Conservation (phyloP, 2,329 filamentous ascomycete species). For the Zelopaecilomyces penicillatus region DNA sequence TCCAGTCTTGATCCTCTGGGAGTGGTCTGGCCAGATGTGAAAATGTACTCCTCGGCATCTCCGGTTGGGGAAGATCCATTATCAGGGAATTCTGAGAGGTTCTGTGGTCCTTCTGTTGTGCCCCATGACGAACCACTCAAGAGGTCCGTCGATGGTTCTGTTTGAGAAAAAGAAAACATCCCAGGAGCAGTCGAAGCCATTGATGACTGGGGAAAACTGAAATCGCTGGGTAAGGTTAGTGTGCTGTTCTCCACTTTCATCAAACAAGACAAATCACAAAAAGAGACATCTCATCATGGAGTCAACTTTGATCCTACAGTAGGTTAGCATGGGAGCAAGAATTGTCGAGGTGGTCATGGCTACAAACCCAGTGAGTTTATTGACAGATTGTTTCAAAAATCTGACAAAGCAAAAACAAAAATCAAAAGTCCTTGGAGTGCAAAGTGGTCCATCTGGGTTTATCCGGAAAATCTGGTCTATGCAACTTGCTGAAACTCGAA, state of each 20-base stretch:
- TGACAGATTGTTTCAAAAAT: too few species aligned
- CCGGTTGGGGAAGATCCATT: constrained; percentile 40
- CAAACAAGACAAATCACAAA: constrained; percentile 23
- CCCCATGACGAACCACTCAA: constrained; percentile 48
- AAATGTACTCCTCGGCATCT: constrained; percentile 48
- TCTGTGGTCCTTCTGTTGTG: constrained; percentile 51
- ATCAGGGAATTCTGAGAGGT: constrained; percentile 46
- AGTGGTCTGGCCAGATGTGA: constrained; percentile 46
- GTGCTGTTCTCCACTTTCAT: constrained; percentile 40
- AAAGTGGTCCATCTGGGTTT: too few species aligned
- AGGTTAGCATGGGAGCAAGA: constrained; percentile 16
- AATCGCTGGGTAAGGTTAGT: constrained; percentile 51
- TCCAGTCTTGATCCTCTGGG: constrained; percentile 40
- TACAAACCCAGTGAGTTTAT: constrained; percentile 16
- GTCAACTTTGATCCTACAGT: constrained; percentile 50
- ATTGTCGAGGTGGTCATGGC: constrained; percentile 15
- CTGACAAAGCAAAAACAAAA: too few species aligned
- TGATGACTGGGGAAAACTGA: constrained; percentile 45
- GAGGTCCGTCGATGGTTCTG: constrained; percentile 50
- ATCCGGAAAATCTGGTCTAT: too few species aligned
- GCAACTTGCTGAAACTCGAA: too few species aligned
- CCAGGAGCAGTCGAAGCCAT: constrained; percentile 41
- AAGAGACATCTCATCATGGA: constrained; percentile 29
- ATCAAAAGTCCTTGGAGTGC: too few species aligned
- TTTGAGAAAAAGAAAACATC: constrained; percentile 52